Base-by-base conservation (phyloP, 1,284 basidiomycete species). In the Stygiomarasmius scandens region DNA sequence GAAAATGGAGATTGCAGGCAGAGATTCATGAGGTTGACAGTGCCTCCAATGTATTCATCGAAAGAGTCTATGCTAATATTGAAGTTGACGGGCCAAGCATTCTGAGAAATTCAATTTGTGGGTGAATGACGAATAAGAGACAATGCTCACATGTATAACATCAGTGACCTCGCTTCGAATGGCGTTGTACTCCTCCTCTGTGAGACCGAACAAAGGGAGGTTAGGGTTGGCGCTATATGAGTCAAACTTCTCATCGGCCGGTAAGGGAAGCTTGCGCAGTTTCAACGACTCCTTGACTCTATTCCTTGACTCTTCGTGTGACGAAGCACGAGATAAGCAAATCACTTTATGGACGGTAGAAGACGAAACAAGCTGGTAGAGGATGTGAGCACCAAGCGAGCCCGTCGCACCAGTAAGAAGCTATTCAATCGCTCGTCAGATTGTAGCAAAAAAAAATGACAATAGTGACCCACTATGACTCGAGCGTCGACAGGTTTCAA, bases 391-490 rank as follows among this genome's bases (percentile, higher is more conserved):
- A 2, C 86, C 86, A 5, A 88, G 76, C 0, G 81, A 82, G 0
- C 86, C 86, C 0, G 86, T 86, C 0, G 79, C 82, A 3, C 86
- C 86, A 0, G 86, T 87, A 25, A 88, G 71, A 2, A 83, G 71
- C 74, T 60, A 11, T 2, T 46, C 50, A 36, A 52, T 34, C 29
- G 12, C 29, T n/a, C n/a, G 25, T 29, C 8, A 14, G 23, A 12
- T 14, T 50, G 23, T 5, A 22, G 14, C 5, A 49, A 19, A 2
- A 46, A 19, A 11, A 48, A 36, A 20, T 6, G 41, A 32, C 47
- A 20, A n/a, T 23, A 14, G 8, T 61, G 46, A 66, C 68, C 38
- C 61, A 71, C 62, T 44, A 65, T 44, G 36, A 65, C 64, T 4
- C 62, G 63, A 2, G 64, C 49, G 45, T 58, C 49, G 4, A 58